These are phyloP conservation scores for Suhomyces sp. DNA, from an alignment of 805 yeast species.

Conservation along the genomic window DNA sequence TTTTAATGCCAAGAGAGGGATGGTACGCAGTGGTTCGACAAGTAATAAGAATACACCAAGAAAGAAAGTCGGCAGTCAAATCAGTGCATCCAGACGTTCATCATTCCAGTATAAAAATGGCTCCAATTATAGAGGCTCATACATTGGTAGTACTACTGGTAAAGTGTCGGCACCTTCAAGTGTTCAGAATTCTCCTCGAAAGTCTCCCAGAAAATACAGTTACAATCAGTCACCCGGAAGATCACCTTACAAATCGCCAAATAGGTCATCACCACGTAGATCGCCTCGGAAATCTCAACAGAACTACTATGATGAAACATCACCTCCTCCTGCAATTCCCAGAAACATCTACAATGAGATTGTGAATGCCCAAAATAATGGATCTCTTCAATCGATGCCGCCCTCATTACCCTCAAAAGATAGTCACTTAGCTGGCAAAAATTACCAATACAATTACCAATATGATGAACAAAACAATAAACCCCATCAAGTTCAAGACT, in stretches of 20 bases:
- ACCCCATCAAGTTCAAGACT: conserved; percentile 2
- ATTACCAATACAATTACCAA: conserved; percentile 2
- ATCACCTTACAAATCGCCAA: conserved; percentile 19
- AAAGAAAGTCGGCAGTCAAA: conserved; percentile 26
- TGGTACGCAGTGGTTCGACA: conserved; percentile 17
- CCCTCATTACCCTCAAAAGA: conserved; percentile 44
- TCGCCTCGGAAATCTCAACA: conserved; percentile 22
- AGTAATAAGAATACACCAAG: conserved; percentile 22
- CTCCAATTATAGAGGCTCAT: conserved; percentile 16
- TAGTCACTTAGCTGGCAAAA: conserved; percentile 8
- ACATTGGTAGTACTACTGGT: conserved; percentile 12
- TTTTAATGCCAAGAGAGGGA: conserved; percentile 14
- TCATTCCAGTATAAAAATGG: conserved; percentile 40
- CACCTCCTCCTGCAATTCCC: conserved; percentile 32
- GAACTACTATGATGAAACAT: conserved; percentile 9
- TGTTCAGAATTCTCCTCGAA: conserved; percentile 26
- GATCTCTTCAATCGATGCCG: conserved; percentile 28
- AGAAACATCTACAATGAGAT: conserved; percentile 44
- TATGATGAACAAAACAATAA: conserved; percentile 3
- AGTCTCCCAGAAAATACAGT: conserved; percentile 21
- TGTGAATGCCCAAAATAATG: conserved; percentile 30
- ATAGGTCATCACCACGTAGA: conserved; percentile 16
- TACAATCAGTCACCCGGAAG: conserved; percentile 12
- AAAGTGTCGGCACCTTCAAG: conserved; percentile 29
- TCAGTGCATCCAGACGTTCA: conserved; percentile 41